Evolutionary conservation across 2,329 filamentous ascomycete genomes (phyloP), one percentile per base, ranked within the genome.

Genomic region (Hypoxylon sp.): DNA sequence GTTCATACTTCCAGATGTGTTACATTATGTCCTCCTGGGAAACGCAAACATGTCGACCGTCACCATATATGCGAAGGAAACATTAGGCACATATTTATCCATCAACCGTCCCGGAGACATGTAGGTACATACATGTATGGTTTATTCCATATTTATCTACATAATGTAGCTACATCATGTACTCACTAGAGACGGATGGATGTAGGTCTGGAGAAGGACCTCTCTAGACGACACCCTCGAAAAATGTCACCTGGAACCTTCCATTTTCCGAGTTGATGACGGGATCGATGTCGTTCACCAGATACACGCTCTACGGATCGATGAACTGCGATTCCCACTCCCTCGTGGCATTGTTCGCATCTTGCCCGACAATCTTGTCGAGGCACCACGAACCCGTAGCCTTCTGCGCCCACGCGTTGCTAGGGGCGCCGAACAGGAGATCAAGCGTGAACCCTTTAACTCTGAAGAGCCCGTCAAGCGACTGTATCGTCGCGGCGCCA

Each of bases 241-340:
- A 71, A 20, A 72, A 72, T 2, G 61, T 69, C 20, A 71, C 65
- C 28, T 68, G 57, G 28, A 72, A 68, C 24, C 71, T 61, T 7
- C 71, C 70, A 46, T 72, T 70, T 8, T 60, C 40, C 28, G 71
- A 71, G 18, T 70, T 64, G 51, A 72, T 71, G 46, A 72, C 71
- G 0, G 71, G 70, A 14, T 71, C 65, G 3, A 65, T 54, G 12
- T 65, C 51, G 22, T 71, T 54, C 30, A 64, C 49, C 11, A 72
- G 30, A 30, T 69, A 72, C 4, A 72, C 68, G 11, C 44, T 60
- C 38, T 52, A 32, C n/a, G 65, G 68, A 36, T 67, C 56, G 44
- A 71, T 51, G 18, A 67, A 65, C 48, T 55, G 36, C 26, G 28
- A n/a, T 56, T 69, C 64, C 70, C 68, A 72, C 4, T 42, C 59